Conservation (phyloP, 2,329 filamentous ascomycete genomes). For the Fusarium staphyleae region DNA sequence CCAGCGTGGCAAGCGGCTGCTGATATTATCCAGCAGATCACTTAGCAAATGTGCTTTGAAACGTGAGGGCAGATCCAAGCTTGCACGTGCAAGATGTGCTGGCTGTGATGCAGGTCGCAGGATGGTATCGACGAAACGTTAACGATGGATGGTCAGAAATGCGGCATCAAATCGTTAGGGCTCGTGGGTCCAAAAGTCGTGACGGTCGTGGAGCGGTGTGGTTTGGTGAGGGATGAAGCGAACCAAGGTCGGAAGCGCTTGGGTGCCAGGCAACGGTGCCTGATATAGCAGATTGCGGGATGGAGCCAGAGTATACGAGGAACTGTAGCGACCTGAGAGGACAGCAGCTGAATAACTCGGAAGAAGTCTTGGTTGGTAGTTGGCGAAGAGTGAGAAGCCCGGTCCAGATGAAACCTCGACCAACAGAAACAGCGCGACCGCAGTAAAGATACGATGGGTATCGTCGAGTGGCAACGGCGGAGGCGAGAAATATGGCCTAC, state of each 20-base stretch:
- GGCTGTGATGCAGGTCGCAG: conserved; percentile 4
- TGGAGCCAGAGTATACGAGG: conserved; percentile 3
- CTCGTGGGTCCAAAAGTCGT: conserved; percentile 28
- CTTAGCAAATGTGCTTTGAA: conserved; percentile 4
- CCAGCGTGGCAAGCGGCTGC: conserved; percentile 35
- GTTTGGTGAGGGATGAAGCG: conserved; percentile 9
- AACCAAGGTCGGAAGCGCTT: conserved; percentile 7
- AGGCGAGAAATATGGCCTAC: conserved; percentile 27
- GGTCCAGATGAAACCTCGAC: conserved; percentile 18
- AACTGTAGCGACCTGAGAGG: conserved; percentile 2
- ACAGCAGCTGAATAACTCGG: conserved; percentile 2
- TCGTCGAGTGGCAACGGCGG: conserved; percentile 17
- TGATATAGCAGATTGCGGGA: conserved; percentile 10
- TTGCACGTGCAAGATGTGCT: conserved; percentile 13
- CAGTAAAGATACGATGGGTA: neutral
- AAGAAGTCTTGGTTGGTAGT: conserved; percentile 18
- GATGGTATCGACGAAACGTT: conserved; percentile 15
- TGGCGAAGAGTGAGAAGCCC: neutral
- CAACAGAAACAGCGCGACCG: conserved; percentile 23
- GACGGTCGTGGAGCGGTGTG: conserved; percentile 37
- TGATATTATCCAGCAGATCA: conserved; percentile 37
- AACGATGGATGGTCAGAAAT: conserved; percentile 20
- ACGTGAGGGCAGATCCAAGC: conserved; percentile 7
- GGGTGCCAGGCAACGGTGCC: conserved; percentile 8
- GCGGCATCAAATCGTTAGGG: conserved; percentile 37